Conservation (phyloP, 352 stramenopile species). For the Globisporangium iwayamae region DNA sequence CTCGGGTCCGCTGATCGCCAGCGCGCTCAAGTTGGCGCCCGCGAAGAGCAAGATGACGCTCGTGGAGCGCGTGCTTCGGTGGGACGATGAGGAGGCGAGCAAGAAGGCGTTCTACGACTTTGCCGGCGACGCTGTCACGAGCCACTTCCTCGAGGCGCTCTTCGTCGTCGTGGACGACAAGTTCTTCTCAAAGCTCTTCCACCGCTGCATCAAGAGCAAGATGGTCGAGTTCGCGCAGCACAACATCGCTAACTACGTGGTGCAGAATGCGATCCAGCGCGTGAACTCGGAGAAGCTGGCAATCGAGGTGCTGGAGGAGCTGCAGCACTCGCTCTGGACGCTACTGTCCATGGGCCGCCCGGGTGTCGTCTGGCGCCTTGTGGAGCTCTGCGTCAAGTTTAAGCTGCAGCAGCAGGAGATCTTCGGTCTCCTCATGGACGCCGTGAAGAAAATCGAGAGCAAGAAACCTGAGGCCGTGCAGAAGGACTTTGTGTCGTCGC, state of each 20-base stretch:
- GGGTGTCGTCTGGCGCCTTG: conserved; percentile 74
- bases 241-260: conserved; percentile 80
- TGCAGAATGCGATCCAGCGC: conserved; percentile 68
- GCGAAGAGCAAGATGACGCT: conserved; percentile 45
- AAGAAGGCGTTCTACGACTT: conserved; percentile 63
- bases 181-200: conserved; percentile 65
- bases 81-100: conserved; percentile 52
- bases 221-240: conserved; percentile 72
- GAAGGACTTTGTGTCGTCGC: conserved; percentile 57
- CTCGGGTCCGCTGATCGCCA: conserved; percentile 65
- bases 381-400: conserved; percentile 70
- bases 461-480: conserved; percentile 73
- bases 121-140: conserved; percentile 68
- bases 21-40: conserved; percentile 56
- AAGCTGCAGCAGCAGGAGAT: conserved; percentile 47
- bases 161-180: conserved; percentile 55
- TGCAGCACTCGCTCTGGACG: conserved; percentile 60
- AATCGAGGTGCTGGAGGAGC: conserved; percentile 47
- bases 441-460: conserved; percentile 71
- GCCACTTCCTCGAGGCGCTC: conserved; percentile 70
- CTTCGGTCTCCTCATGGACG: conserved; percentile 49
- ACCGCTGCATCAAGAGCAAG: conserved; percentile 54
- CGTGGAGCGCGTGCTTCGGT: conserved; percentile 62
- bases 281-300: conserved; percentile 42
- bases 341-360: conserved; percentile 65